Evolutionary conservation across 805 yeast species (phyloP), one percentile per base, ranked within the genome.

Genomic region (Yamadazyma philogaea): DNA sequence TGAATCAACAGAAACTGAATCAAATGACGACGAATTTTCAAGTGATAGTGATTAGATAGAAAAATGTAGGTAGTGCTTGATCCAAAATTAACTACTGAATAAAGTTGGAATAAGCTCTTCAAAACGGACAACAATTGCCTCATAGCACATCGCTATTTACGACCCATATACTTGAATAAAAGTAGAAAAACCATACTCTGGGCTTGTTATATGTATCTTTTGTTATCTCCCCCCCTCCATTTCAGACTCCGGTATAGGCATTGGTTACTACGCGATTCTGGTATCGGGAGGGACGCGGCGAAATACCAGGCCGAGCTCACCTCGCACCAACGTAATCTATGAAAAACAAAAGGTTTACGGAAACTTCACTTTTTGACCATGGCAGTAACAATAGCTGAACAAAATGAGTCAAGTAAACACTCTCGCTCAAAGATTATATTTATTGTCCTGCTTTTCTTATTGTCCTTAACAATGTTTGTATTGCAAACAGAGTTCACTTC

Each of bases 401-500:
- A 37, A 32, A 16, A 33, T 14, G 32, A 10, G 24, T 10, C 45
- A 34, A 47, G 18, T 39, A 33, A 45, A 31, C 39, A 49, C 40
- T 66, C 73, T 8, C 57, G 50, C 43, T 54, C 69, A n/a, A 70
- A 70, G 51, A 51, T 70, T 37, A 40, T 61, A n/a, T 64, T 61
- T 44, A 63, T 70, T 6, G 52, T 50, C 12, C 34, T 57, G 2
- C 55, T 69, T 24, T 70, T 70, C 41, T 34, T 67, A 24, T 38
- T 64, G 16, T 66, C 73, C 20, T 53, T 69, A 45, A 54, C 77
- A 6, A 54, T 89, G 3, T 88, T 88, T 62, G 89, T 88, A 4
- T 54, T 74, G 12, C 96, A 87, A 57, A 87, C 96, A 0, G 96
- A 87, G 57, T 68, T 82, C 46, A 86, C 95, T 1, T 75, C 87